Conservation (phyloP, 2,329 filamentous ascomycete species). For the Pseudonectria buxi region DNA sequence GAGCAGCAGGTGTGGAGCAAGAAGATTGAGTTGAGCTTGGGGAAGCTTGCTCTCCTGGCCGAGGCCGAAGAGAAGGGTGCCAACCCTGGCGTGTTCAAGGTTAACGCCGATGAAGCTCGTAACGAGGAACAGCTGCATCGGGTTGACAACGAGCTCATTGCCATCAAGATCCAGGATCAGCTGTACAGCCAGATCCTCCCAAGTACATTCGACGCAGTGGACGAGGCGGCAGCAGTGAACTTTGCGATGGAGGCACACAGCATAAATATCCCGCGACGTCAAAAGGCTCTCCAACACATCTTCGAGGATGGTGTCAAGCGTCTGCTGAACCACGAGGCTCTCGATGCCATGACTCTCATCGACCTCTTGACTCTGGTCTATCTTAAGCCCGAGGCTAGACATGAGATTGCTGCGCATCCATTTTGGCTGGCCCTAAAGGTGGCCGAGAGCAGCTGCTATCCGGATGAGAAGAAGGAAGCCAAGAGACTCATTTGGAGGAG, state of each 20-base stretch:
- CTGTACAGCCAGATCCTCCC: slow-evolving; percentile 66
- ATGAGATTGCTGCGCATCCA: slow-evolving; percentile 55
- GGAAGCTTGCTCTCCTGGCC: slow-evolving; percentile 73
- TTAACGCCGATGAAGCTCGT: slow-evolving; percentile 27
- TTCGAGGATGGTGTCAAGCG: slow-evolving; percentile 64
- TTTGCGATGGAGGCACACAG: slow-evolving; percentile 66
- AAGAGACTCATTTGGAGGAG: slow-evolving; percentile 75
- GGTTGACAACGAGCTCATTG: slow-evolving; percentile 57
- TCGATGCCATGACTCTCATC: slow-evolving; percentile 60
- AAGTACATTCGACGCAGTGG: slow-evolving; percentile 64
- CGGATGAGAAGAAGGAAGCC: slow-evolving; percentile 52
- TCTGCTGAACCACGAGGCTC: slow-evolving; percentile 63
- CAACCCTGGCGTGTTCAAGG: slow-evolving; percentile 32
- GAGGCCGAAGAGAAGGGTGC: slow-evolving; percentile 35
- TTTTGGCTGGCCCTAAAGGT: slow-evolving; percentile 69
- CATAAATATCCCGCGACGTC: slow-evolving; percentile 46
- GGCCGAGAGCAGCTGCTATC: slow-evolving; percentile 47
- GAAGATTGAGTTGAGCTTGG: slow-evolving; percentile 84
- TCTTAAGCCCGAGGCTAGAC: slow-evolving; percentile 38
- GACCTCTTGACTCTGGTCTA: slow-evolving; percentile 73
- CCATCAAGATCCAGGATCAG: slow-evolving; percentile 73
- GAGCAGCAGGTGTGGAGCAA: slow-evolving; percentile 87
- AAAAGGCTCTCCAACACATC: slow-evolving; percentile 61
- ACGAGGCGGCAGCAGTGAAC: slow-evolving; percentile 70
- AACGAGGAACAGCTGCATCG: slow-evolving; percentile 41